Evolutionary conservation across 495 filamentous ascomycete species (phyloP), one percentile per base, ranked within the genome.

Genomic region (Tuber indicum): DNA sequence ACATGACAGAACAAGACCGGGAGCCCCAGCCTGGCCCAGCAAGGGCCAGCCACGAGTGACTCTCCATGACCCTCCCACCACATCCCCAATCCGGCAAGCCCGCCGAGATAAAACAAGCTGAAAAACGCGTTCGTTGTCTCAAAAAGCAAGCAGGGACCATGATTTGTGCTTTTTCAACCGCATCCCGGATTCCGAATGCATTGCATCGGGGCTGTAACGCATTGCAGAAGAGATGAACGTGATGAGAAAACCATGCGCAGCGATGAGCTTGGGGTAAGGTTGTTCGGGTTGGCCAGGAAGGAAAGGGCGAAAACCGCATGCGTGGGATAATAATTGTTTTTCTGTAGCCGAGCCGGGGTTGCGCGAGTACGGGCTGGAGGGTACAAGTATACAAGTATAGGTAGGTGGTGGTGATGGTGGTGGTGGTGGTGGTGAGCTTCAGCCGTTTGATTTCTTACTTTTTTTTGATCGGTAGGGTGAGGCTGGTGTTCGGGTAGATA

Each of bases 131-230:
- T 26, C 3, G 52, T 10, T 62, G 52, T 62, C 52, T 14, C 23
- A 62, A 62, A 77, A 78, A 80, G 74, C 8, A 80, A 76, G 71
- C 76, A 75, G 42, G 39, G 47, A 44, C 71, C 42, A 49, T 75
- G 73, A 44, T 77, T 52, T 80, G 72, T 80, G 45, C 44, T 76
- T 79, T 80, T 80, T 62, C 70, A 73, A 77, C 72, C 46, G 77
- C 74, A 74, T 76, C 73, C 78, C 52, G 26, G 52, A 62, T 62
- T 14, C 8, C 23, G n/a, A 12, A 62, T 62, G 52, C 52, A 62
- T 62, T 14, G 52, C 52, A 32, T 62, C 52, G 52, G 52, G 52
- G 52, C 52, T 62, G 9, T 12, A 14, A 32, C 52, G 23, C 52
- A 26, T 62, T n/a, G 52, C 10, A 26, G 52, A 26, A 62, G 52